Base-by-base conservation (phyloP, 2,329 filamentous ascomycete species). In the Juglanconis sp. region DNA sequence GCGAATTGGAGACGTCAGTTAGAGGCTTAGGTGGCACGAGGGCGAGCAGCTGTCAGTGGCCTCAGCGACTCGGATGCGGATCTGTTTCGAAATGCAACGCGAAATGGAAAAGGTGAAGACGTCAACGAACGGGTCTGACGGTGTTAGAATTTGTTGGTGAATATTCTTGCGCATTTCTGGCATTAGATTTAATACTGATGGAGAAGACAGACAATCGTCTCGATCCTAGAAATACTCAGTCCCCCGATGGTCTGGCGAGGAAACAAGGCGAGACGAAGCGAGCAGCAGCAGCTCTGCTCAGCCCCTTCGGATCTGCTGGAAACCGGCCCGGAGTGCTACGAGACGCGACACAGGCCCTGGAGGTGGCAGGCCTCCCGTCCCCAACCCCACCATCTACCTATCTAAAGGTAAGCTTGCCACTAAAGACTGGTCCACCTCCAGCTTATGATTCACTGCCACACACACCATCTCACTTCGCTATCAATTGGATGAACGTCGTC, bases 1-100 rank as follows among this genome's bases (percentile, higher is more conserved):
- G 59, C 59, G n/a, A n/a, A 54, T 24, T 30, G 52, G 40, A 57
- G 55, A 61, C 57, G 59, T 47, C 46, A 40, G 42, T 46, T 38
- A 38, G 55, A 30, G 31, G 36, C 49, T 35, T 13, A 13, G 40
- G 34, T n/a, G 47, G 47, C n/a, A 34, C 31, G 32, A 35, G 17
- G 32, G 49, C 49, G n/a, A 24, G 49, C 10, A 36, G 49, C 49
- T 35, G 31, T 15, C 5, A 13, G 11, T n/a, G 13, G 31, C 47
- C 13, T 49, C 30, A 11, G 13, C n/a, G 47, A 15, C 47, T 49
- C 31, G 24, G 17, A 40, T 30, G 50, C 50, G n/a, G 36, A 40
- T 40, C 50, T 17, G 35, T 34, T 51, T 47, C 47, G 47, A 17
- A 34, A 36, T 7, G 47, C 15, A 51, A 44, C 31, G 13, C 40